Evolutionary conservation across 1,284 basidiomycete genomes (phyloP).

Genomic region (Boletus sp.): DNA sequence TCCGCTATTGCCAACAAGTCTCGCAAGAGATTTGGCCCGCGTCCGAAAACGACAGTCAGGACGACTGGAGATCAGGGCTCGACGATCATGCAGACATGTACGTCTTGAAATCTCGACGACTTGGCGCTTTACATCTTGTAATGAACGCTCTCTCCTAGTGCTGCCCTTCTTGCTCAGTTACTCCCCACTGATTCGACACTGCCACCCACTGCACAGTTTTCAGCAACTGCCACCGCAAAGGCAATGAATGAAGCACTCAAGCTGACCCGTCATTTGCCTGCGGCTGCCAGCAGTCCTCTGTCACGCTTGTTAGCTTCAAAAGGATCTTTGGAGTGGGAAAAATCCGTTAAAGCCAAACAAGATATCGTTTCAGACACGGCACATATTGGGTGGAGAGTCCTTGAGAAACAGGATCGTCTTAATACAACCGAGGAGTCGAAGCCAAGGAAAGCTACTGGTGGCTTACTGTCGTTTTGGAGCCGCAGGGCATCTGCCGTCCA

Average conservation of each 20-base stretch:
- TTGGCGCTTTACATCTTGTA: not conserved
- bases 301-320: conserved; percentile 60
- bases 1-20: conserved; percentile 50
- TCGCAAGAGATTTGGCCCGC: conserved; percentile 48
- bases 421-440: conserved; percentile 33
- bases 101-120: conserved; percentile 32
- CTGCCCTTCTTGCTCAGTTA: conserved; percentile 37
- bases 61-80: conserved; percentile 40
- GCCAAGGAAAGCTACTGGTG: conserved; percentile 46
- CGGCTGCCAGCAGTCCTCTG: conserved; percentile 58
- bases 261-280: conserved; percentile 53
- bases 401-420: conserved; percentile 41
- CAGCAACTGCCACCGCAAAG: conserved; percentile 52
- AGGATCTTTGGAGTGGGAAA: conserved; percentile 71
- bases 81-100: conserved; percentile 53
- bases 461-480: conserved; percentile 68
- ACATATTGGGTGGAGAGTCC: conserved; percentile 62
- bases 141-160: conserved; percentile 13
- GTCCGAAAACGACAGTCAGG: conserved; percentile 19
- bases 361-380: conserved; percentile 47
- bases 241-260: conserved; percentile 56
- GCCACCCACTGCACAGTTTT: conserved; percentile 45
- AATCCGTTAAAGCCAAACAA: conserved; percentile 52
- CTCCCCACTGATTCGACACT: conserved; percentile 43
- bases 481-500: conserved; percentile 37